A percentile compares a stretch with the other conserved stretches of the same genome.
phyloP scores from a whole-genome alignment of 768 basidiomycete species.

The Amanita fuliginea region DNA sequence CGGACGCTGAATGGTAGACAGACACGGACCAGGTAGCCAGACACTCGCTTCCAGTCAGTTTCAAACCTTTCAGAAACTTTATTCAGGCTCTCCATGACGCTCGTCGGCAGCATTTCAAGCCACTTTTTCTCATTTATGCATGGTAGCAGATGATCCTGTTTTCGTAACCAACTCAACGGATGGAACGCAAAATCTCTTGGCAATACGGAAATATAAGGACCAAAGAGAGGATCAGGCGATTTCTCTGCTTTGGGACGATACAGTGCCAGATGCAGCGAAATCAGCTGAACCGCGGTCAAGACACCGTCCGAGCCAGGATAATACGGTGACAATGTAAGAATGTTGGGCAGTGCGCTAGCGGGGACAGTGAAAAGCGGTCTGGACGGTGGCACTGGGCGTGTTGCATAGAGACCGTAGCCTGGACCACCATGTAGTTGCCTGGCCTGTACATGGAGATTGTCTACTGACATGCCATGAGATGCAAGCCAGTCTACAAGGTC shows the following conservation, averaged over 20 bases:
- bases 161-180: constrained; percentile 69
- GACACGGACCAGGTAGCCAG: constrained; percentile 50
- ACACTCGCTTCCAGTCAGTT: constrained; percentile 47
- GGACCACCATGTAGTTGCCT: constrained; percentile 30
- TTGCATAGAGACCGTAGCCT: constrained; percentile 63
- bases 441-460: constrained; percentile 39
- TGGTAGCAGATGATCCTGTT: constrained; percentile 10
- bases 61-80: constrained; percentile 36
- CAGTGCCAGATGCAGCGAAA: constrained; percentile 72
- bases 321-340: constrained; percentile 47
- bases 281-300: constrained; percentile 59
- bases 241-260: constrained; percentile 37
- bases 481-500: constrained; percentile 42
- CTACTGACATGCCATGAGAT: constrained; percentile 33
- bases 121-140: constrained; percentile 17
- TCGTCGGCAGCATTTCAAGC: constrained; percentile 37
- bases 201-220: constrained; percentile 71
- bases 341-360: constrained; percentile 58
- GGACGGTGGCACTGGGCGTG: constrained; percentile 30
- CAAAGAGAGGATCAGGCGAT: constrained; percentile 46
- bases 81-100: constrained; percentile 27
- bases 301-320: constrained; percentile 33
- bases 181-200: constrained; percentile 67
- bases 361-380: constrained; percentile 63
- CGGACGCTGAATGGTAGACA: constrained; percentile 14